Base-by-base conservation (phyloP, 768 basidiomycete genomes). In the Leccinum boreale region DNA sequence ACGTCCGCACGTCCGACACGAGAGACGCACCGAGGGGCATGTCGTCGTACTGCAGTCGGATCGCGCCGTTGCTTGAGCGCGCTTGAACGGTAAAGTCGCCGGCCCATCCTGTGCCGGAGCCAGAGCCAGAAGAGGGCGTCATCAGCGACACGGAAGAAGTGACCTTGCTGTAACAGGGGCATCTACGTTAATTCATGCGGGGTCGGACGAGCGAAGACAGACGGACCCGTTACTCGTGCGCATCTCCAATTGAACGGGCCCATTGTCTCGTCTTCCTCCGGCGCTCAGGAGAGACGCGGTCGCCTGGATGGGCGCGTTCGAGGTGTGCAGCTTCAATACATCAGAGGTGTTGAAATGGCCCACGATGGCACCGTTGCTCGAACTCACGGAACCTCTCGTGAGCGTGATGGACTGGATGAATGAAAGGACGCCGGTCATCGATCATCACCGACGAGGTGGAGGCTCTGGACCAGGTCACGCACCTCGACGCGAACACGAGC, bases 341-440 rank as follows among this genome's bases (percentile, higher is more conserved):
- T 62, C 44, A 0, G 72, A 68, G 0, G 71, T 57, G 56, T 71
- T 76, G 62, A 77, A 76, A n/a, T 68, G 67, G 21, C 80, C 79
- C 3, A 17, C 23, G 57, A 81, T 78, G 1, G 60, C 49, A 2
- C 67, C 69, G 23, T 81, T 78, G 9, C 58, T 65, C 26, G 79
- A 67, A 3, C 29, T 57, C 29, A 77, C 19, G 2, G 50, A 35
- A 0, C 63, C 69, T 17, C 49, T 44, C 1, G 65, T 53, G 4
- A 70, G 64, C 15, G 68, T 62, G 15, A 77, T 45, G 7, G 75
- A 70, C 78, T 80, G 17, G 36, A 17, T 17, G 15, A 17, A 2
- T 1, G 14, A 15, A 39, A 39, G 36, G 36, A 17, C 17, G 8
- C 17, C 17, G n/a, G n/a, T n/a, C n/a, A n/a, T n/a, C n/a, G n/a